Evolutionary conservation across 2,329 filamentous ascomycete species (phyloP).

Genomic region (Hymenoscyphus salicellus): DNA sequence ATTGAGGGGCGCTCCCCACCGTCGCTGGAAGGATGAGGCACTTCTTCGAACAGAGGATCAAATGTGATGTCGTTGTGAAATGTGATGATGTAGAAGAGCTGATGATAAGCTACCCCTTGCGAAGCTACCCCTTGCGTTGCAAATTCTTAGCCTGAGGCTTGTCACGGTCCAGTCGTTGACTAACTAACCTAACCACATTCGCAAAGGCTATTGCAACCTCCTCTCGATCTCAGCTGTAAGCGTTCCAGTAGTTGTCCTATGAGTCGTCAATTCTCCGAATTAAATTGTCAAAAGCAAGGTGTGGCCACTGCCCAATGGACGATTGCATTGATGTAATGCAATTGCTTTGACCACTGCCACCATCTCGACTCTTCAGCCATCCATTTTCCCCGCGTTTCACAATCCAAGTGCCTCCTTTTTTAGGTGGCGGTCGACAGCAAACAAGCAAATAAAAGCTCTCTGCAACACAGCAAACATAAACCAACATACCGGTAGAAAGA

Average conservation of each 20-base stretch:
- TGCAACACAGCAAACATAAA: no score
- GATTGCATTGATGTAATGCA: not conserved
- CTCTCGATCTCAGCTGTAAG: not conserved
- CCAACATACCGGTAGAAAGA: not conserved
- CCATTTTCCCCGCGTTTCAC: not conserved
- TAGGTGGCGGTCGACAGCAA: not conserved
- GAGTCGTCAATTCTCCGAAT: not conserved
- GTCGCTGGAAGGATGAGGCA: not conserved
- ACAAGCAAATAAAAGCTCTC: no score
- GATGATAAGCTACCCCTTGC: not conserved
- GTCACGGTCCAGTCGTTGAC: not conserved
- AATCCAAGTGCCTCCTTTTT: not conserved
- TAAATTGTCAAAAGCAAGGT: not conserved
- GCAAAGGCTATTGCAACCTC: not conserved
- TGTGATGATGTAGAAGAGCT: not conserved
- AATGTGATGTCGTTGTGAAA: conserved; percentile 3
- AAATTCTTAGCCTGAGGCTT: not conserved
- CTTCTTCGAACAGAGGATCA: conserved; percentile 9
- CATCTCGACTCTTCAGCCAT: not conserved
- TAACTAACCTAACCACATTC: not conserved
- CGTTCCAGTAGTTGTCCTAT: not conserved
- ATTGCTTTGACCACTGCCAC: not conserved
- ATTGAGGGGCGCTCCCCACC: conserved; percentile 2
- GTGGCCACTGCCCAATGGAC: no score
- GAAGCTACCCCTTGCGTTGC: not conserved